phyloP scores from a whole-genome alignment of 1,139 yeast species.

The Debaryomyces nepalensis region DNA sequence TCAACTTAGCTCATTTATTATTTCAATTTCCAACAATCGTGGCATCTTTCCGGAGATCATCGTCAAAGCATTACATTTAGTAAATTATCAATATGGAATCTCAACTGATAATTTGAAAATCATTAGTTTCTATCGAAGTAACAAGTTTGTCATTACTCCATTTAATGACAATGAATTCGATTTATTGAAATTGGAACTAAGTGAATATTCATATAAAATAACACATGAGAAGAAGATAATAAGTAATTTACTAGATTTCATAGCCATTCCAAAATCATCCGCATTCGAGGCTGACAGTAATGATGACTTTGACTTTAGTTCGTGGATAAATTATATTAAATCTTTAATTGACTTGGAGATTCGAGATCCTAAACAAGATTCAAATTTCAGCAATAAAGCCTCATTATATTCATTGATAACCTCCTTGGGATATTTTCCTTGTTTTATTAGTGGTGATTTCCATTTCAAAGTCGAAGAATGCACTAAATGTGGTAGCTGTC shows the following conservation, averaged over 20 bases:
- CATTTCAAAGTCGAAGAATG: constrained; percentile 41
- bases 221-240: constrained; percentile 6
- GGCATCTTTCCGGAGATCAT: constrained; percentile 19
- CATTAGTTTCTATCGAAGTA: constrained; percentile 22
- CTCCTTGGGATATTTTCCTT: constrained; percentile 49
- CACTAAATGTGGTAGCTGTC: constrained; percentile 41
- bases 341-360: constrained; percentile 12
- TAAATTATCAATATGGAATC: constrained; percentile 24
- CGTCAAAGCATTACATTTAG: constrained; percentile 25
- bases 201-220: constrained; percentile 2
- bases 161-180: constrained; percentile 25
- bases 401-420: constrained; percentile 37
- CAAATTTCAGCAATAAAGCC: constrained; percentile 17
- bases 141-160: constrained; percentile 20
- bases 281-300: not conserved
- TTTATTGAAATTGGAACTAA: constrained; percentile 8
- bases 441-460: constrained; percentile 41
- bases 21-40: constrained; percentile 11
- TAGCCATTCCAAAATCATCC: constrained; percentile 8
- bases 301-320: constrained; percentile 14
- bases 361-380: not conserved
- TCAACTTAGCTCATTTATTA: constrained; percentile 17
- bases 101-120: constrained; percentile 14
- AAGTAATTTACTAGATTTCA: constrained; percentile 10
- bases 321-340: constrained; percentile 32